These are phyloP conservation scores for Mycena galopus DNA, from an alignment of 768 basidiomycete species.

Conservation along the genomic window DNA sequence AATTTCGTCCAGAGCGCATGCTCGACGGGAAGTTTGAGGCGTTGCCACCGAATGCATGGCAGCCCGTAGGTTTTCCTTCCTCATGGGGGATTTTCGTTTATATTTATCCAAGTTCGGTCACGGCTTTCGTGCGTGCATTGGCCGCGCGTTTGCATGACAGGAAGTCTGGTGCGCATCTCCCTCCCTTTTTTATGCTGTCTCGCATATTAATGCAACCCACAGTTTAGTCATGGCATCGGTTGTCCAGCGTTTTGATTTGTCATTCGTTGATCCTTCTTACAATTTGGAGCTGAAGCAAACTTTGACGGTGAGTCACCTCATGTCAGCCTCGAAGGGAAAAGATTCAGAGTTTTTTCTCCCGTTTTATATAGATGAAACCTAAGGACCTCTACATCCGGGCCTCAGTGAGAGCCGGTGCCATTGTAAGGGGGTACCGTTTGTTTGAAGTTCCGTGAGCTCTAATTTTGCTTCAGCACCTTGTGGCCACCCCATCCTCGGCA, in stretches of 20 bases:
- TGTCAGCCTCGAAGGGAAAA: too few species aligned
- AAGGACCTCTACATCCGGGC: constrained; percentile 56
- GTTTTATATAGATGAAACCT: too few species aligned
- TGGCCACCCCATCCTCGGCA: constrained; percentile 36
- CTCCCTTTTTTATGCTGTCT: not conserved
- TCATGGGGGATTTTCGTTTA: constrained; percentile 21
- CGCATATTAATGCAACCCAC: too few species aligned
- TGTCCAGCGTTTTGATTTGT: constrained; percentile 61
- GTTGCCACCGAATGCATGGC: constrained; percentile 61
- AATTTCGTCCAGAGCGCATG: constrained; percentile 63
- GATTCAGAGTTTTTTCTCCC: too few species aligned
- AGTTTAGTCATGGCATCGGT: constrained; percentile 54
- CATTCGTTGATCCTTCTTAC: constrained; percentile 58
- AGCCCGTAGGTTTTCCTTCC: constrained; percentile 47
- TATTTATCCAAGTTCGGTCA: constrained; percentile 35
- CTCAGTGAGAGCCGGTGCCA: constrained; percentile 45
- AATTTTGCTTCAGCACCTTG: too few species aligned
- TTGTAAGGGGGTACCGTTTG: too few species aligned
- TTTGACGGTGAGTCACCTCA: too few species aligned
- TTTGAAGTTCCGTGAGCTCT: too few species aligned
- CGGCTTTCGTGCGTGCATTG: constrained; percentile 45
- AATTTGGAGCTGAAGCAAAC: constrained; percentile 59
- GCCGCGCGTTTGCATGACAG: constrained; percentile 63
- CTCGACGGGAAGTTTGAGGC: constrained; percentile 62
- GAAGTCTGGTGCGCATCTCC: constrained; percentile 47